phyloP scores from a whole-genome alignment of 768 basidiomycete species.

The Boletellus ananas region DNA sequence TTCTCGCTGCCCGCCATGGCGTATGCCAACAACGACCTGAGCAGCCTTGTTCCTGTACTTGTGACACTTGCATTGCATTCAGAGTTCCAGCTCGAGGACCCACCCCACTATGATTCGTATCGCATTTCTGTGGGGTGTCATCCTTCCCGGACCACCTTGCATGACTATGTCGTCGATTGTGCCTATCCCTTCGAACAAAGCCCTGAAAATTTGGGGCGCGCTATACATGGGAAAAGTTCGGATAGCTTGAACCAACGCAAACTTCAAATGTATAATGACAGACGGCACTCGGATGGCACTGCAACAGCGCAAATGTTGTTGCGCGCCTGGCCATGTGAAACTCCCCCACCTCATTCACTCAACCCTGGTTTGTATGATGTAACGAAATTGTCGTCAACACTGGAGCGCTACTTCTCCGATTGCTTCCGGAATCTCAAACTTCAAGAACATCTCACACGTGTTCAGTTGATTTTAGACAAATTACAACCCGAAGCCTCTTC shows the following conservation, averaged over 20 bases:
- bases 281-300: neutral
- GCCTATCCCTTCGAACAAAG: neutral
- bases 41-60: slow-evolving; percentile 21
- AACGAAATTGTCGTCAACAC: neutral
- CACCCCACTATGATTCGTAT: slow-evolving; percentile 10
- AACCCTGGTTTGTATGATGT: neutral
- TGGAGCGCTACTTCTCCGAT: neutral
- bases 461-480: neutral
- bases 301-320: slow-evolving; percentile 1
- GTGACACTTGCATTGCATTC: slow-evolving; percentile 25
- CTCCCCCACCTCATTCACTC: neutral
- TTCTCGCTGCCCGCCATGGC: slow-evolving; percentile 34
- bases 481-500: neutral
- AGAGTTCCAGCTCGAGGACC: slow-evolving; percentile 3
- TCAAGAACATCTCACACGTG: neutral
- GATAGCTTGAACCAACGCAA: neutral
- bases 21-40: slow-evolving; percentile 11
- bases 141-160: neutral
- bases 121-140: neutral
- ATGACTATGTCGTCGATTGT: neutral
- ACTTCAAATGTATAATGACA: neutral
- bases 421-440: slow-evolving; percentile 12
- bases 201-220: neutral
- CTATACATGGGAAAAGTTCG: neutral
- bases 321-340: slow-evolving; percentile 13